Conservation (phyloP, 257 asterid genomes). For the Solanum chmielewskii region DNA sequence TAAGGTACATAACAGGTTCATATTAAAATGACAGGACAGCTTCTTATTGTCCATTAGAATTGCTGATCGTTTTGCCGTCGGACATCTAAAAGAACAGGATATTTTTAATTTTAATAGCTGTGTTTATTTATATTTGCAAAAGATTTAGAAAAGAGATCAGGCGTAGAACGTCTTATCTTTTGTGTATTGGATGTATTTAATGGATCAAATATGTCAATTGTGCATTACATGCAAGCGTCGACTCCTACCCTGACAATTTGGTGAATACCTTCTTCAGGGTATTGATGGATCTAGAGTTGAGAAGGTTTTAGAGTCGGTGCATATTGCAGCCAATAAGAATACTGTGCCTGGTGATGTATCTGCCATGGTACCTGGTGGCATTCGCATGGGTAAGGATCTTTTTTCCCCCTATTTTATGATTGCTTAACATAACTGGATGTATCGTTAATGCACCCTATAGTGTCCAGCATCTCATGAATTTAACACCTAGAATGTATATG, state of each 20-base stretch:
- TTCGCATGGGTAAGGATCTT: slow-evolving; percentile 71
- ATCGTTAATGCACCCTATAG: not conserved
- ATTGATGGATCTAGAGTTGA: slow-evolving; percentile 97
- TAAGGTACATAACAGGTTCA: slow-evolving; percentile 33
- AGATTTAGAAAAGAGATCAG: not conserved
- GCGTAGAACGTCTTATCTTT: not conserved
- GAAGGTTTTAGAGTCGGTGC: slow-evolving; percentile 84
- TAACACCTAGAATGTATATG: not conserved
- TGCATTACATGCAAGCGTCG: not conserved
- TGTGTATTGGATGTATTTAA: not conserved
- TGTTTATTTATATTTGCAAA: not conserved
- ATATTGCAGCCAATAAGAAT: slow-evolving; percentile 94
- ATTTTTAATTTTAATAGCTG: not conserved
- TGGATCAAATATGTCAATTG: not conserved
- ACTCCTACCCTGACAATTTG: not conserved
- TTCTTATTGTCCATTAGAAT: not conserved
- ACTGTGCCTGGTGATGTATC: slow-evolving; percentile 99
- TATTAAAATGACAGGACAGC: not conserved
- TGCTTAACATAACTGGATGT: not conserved
- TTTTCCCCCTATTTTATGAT: not conserved
- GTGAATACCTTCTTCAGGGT: slow-evolving; percentile 36
- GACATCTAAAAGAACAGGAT: not conserved
- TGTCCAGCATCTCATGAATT: not conserved
- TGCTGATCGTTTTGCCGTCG: not conserved
- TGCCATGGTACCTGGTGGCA: slow-evolving; percentile 99